Evolutionary conservation across 2,329 filamentous ascomycete species (phyloP).

Genomic region (Calonectria hongkongensis): DNA sequence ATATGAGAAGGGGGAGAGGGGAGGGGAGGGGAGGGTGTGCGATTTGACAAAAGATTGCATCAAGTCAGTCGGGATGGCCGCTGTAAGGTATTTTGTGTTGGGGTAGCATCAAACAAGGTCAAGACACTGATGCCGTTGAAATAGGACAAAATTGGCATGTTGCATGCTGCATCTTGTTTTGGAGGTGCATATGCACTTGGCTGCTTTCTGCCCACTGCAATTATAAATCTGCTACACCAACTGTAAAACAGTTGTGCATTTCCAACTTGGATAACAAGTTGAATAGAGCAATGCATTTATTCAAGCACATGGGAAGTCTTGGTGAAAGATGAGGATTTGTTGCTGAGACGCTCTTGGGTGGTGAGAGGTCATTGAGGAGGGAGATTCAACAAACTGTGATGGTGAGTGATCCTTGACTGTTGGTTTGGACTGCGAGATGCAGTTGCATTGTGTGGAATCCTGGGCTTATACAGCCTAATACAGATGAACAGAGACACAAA

Average conservation of each 20-base stretch:
- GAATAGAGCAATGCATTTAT: too few species aligned
- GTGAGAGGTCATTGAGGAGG: too few species aligned
- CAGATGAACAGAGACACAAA: too few species aligned
- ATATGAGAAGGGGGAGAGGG: neutral
- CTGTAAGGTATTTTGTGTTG: neutral
- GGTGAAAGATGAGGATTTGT: too few species aligned
- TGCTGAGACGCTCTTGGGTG: too few species aligned
- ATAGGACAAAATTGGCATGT: slow-evolving; percentile 8
- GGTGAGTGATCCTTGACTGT: too few species aligned
- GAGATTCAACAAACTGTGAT: too few species aligned
- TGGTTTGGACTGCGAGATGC: too few species aligned
- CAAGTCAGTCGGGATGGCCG: neutral
- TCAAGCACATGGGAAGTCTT: too few species aligned
- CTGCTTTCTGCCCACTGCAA: slow-evolving; percentile 1
- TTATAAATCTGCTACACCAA: neutral
- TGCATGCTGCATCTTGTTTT: slow-evolving; percentile 19
- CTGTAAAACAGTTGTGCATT: neutral
- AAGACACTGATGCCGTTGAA: neutral
- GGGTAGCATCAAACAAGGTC: neutral
- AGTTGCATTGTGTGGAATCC: neutral
- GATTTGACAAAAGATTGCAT: neutral
- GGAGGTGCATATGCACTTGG: slow-evolving; percentile 20
- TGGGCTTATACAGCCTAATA: too few species aligned
- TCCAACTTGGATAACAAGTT: neutral
- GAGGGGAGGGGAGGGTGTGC: neutral